Evolutionary conservation across 2,329 filamentous ascomycete genomes (phyloP), one percentile per base, ranked within the genome.

Genomic region (Aspergillus amoenus): DNA sequence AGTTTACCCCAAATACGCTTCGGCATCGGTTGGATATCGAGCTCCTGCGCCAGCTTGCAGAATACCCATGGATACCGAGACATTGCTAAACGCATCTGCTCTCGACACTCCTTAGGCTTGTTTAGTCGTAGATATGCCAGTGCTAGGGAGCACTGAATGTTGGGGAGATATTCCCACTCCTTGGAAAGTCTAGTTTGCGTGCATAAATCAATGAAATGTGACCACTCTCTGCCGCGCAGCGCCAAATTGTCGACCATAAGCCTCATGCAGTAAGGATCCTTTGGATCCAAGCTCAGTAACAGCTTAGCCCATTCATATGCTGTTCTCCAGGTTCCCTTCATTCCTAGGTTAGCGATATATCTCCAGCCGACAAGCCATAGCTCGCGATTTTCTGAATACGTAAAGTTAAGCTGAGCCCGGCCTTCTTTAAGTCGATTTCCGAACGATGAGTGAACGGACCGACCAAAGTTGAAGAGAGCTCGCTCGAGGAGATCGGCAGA

Each of bases 271-370:
- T 96, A 97, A 0, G 92, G 92, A 69, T 99, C 94, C 4, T 81
- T 78, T 3, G 86, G 86, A 64, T 92, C 85, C 57, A 97, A 76
- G 57, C 87, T 84, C 30, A 95, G 81, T 9, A 97, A 79, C 5
- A 97, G 77, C 75, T 94, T 96, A 6, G 90, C 84, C 93, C 94
- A 99, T 73, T 97, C 94, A 47, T 96, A 86, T 0, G 92, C 91
- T 1, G 94, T 97, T 46, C 92, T 84, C 81, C 91, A 96, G 1
- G 93, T 97, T n/a, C 93, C 92, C 66, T 95, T 93, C 76, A 91
- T 87, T 15, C 91, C 83, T 21, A 99, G 80, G 63, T 91, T 94
- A 65, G 84, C 85, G 66, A 97, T 88, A 67, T 97, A 97, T 64
- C 93, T 87, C 80, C 92, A 96, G 8, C 88, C 90, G 1, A 91